These are phyloP conservation scores for Aspergillus cristatus DNA, from an alignment of 495 filamentous ascomycete genomes.

Conservation along the genomic window DNA sequence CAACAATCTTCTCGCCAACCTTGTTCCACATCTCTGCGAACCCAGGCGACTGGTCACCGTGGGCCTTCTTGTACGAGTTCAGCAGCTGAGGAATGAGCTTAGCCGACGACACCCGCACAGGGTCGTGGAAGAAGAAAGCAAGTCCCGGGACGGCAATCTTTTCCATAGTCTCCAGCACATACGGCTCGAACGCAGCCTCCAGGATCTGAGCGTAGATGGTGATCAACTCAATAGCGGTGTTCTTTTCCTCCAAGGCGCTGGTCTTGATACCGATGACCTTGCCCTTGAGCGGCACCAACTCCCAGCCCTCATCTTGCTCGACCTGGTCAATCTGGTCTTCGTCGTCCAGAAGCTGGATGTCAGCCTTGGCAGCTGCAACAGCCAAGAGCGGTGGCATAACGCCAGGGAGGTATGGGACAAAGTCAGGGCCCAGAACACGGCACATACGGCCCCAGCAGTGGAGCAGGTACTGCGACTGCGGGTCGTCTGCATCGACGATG, in stretches of 20 bases:
- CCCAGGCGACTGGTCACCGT: conserved; percentile 65
- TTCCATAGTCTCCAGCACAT: conserved; percentile 88
- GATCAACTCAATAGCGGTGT: conserved; percentile 96
- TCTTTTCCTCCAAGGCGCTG: conserved; percentile 92
- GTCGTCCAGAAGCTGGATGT: conserved; percentile 93
- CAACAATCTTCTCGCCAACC: conserved; percentile 83
- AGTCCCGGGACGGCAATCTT: conserved; percentile 91
- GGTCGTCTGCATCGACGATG: conserved; percentile 88
- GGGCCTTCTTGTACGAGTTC: conserved; percentile 84
- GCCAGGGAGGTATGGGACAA: conserved; percentile 80
- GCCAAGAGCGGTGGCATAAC: conserved; percentile 93
- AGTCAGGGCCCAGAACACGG: conserved; percentile 80
- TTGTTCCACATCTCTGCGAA: conserved; percentile 72
- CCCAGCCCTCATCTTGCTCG: conserved; percentile 96
- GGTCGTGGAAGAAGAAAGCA: conserved; percentile 99
- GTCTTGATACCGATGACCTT: conserved; percentile 99
- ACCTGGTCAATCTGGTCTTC: conserved; percentile 89
- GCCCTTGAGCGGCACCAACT: conserved; percentile 89
- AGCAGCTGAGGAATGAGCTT: conserved; percentile 92
- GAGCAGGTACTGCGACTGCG: conserved; percentile 91
- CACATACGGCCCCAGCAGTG: conserved; percentile 99
- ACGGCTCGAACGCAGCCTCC: conserved; percentile 83
- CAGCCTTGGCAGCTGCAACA: conserved; percentile 88
- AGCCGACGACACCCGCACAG: conserved; percentile 88
- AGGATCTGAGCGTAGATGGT: conserved; percentile 94